Conservation (phyloP, 768 basidiomycete genomes). For the Grammothele lineata region DNA sequence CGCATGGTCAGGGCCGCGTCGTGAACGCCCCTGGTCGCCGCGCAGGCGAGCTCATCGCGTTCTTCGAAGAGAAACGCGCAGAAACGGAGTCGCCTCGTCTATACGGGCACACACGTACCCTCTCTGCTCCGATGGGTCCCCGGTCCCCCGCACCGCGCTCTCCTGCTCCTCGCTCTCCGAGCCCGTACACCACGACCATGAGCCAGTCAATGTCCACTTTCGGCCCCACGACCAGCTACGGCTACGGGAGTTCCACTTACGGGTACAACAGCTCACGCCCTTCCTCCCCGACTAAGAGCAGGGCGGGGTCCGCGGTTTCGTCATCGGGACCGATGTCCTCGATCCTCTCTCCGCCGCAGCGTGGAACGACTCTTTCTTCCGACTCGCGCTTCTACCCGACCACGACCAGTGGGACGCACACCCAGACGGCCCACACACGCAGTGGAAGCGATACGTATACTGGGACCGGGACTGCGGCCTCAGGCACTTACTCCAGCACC, state of each 20-base stretch:
- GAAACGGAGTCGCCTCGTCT: constrained; percentile 29
- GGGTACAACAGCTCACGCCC: constrained; percentile 38
- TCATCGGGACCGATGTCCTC: constrained; percentile 32
- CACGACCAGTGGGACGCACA: constrained; percentile 32
- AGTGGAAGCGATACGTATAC: constrained; percentile 24
- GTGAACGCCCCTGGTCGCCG: constrained; percentile 37
- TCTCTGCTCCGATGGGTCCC: constrained; percentile 41
- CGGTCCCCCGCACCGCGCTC: constrained; percentile 27
- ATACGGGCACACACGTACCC: constrained; percentile 46
- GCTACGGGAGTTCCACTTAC: constrained; percentile 31
- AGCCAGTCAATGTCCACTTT: constrained; percentile 40
- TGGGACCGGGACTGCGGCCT: background rate
- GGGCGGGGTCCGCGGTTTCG: constrained; percentile 24
- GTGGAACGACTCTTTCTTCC: constrained; percentile 23
- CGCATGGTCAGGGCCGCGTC: constrained; percentile 31
- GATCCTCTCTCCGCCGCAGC: constrained; percentile 47
- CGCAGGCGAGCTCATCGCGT: constrained; percentile 67
- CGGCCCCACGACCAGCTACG: constrained; percentile 30
- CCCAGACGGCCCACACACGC: constrained; percentile 36
- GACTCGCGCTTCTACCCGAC: constrained; percentile 19
- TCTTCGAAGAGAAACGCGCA: constrained; percentile 58
- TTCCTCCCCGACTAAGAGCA: constrained; percentile 45
- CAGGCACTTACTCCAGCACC: constrained; percentile 32
- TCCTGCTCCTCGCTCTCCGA: constrained; percentile 31
- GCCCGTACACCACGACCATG: constrained; percentile 30